Percentiles rank a stretch among this genome's conserved stretches.
phyloP scores from a whole-genome alignment of 2,329 filamentous ascomycete genomes.

The Waltergamsia citrina region DNA sequence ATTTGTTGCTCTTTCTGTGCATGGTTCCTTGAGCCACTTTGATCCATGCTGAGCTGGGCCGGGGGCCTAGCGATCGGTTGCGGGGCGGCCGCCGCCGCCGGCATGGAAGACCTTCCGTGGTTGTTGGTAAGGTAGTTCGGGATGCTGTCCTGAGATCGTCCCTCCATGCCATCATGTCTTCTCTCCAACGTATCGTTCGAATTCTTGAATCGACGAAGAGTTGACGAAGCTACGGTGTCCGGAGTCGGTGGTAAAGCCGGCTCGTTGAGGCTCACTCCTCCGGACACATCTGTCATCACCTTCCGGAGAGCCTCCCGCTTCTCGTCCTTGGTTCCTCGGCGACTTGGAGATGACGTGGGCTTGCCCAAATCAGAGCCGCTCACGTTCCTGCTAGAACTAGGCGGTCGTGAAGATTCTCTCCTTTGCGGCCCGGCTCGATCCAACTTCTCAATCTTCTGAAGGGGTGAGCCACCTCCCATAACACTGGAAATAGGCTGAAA shows the following conservation, averaged over 20 bases:
- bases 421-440: conserved; percentile 17
- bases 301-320: conserved; percentile 37
- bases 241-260: conserved; percentile 46
- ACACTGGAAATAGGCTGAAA: conserved; percentile 37
- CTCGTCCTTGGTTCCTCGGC: conserved; percentile 28
- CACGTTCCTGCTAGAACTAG: not conserved
- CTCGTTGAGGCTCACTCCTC: conserved; percentile 28
- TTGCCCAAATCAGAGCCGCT: not conserved
- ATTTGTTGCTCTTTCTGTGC: not conserved
- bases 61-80: not conserved
- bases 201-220: conserved; percentile 37
- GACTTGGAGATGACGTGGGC: conserved; percentile 7
- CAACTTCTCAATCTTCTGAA: conserved; percentile 39
- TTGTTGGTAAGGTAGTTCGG: not conserved
- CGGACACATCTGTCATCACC: conserved; percentile 37
- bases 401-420: conserved; percentile 18
- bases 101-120: not conserved
- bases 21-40: not conserved
- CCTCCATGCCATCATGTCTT: not conserved
- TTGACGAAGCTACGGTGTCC: conserved; percentile 49
- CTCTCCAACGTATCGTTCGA: conserved; percentile 35
- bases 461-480: conserved; percentile 35
- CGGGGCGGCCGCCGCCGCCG: not conserved
- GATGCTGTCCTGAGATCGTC: not conserved
- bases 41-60: not conserved